Conservation (phyloP, 768 basidiomycete species). For the Amanita molliuscula region DNA sequence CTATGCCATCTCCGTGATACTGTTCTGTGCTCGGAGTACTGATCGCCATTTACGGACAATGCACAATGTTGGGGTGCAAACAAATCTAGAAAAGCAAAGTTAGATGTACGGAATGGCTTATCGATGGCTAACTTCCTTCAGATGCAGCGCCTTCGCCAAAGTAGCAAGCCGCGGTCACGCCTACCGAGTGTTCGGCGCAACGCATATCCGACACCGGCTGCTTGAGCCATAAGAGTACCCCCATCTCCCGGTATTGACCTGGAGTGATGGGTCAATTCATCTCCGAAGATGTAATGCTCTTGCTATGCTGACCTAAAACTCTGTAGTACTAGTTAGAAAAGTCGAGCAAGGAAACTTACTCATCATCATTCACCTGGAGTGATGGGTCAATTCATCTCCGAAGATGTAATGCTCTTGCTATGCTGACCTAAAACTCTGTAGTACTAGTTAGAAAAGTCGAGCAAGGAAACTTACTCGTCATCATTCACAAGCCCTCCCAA, state of each 20-base stretch:
- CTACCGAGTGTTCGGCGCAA: slow-evolving; percentile 67
- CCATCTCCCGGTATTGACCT: slow-evolving; percentile 93
- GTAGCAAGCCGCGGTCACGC: slow-evolving; percentile 70
- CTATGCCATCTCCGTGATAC: slow-evolving; percentile 89
- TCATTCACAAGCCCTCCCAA: slow-evolving; percentile 69
- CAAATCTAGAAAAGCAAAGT: slow-evolving; percentile 47
- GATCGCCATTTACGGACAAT: slow-evolving; percentile 80
- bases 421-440: slow-evolving; percentile 64
- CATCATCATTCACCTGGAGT: slow-evolving; percentile 71
- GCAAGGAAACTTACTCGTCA: slow-evolving; percentile 59
- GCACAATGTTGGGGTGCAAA: slow-evolving; percentile 76
- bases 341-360: background rate
- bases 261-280: slow-evolving; percentile 5
- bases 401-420: background rate
- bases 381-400: slow-evolving; percentile 3
- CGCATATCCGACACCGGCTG: slow-evolving; percentile 87
- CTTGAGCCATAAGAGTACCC: slow-evolving; percentile 85
- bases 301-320: slow-evolving; percentile 52
- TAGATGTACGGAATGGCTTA: background rate
- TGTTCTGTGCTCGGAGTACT: slow-evolving; percentile 87
- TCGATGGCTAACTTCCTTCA: slow-evolving; percentile 50
- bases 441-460: background rate
- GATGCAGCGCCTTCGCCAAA: slow-evolving; percentile 94
- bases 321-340: slow-evolving; percentile 24
- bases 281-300: background rate